phyloP scores from a whole-genome alignment of 192 early-diverging fungal genomes.

The Podila clonocystis region DNA sequence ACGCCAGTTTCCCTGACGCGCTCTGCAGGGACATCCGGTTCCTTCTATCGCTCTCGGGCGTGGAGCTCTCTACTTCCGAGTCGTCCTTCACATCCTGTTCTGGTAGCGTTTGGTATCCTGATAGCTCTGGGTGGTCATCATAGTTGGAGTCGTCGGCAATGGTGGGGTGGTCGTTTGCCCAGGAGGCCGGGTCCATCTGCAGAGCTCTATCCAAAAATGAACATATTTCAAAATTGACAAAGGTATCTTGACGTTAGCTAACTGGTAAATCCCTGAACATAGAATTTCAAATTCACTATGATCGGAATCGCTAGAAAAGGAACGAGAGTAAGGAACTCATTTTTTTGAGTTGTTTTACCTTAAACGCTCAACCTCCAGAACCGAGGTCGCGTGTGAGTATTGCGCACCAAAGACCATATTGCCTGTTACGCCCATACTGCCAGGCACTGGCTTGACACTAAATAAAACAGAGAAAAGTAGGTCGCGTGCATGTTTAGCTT shows the following conservation, averaged over 20 bases:
- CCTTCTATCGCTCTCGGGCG: slow-evolving; percentile 5
- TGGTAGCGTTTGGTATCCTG: slow-evolving; percentile 48
- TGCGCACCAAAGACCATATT: slow-evolving; percentile 56
- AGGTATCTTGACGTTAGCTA: too few relatives aligned
- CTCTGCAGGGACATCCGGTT: slow-evolving; percentile 2
- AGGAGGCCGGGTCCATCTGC: slow-evolving; percentile 36
- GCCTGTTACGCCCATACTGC: slow-evolving; percentile 51
- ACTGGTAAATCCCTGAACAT: too few relatives aligned
- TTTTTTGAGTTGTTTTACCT: slow-evolving; percentile 8
- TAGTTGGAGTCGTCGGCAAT: slow-evolving; percentile 35
- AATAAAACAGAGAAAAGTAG: background rate
- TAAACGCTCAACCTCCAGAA: slow-evolving; percentile 44
- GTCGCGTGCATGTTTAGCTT: background rate
- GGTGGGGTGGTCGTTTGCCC: slow-evolving; percentile 20
- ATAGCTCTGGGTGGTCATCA: slow-evolving; percentile 40
- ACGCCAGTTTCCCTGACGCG: background rate
- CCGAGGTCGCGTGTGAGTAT: slow-evolving; percentile 57
- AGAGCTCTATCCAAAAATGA: slow-evolving; percentile 14
- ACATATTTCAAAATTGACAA: too few relatives aligned
- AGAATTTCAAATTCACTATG: too few relatives aligned
- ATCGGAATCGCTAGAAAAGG: too few relatives aligned
- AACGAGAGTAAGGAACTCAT: background rate
- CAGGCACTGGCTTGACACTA: slow-evolving; percentile 57
- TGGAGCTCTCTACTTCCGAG: slow-evolving; percentile 25
- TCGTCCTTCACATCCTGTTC: slow-evolving; percentile 41